Percentiles rank a stretch among this genome's conserved stretches.
These are phyloP conservation scores for Phyllosticta citribraziliensis DNA, from an alignment of 2,329 filamentous ascomycete species.

Conservation along the genomic window DNA sequence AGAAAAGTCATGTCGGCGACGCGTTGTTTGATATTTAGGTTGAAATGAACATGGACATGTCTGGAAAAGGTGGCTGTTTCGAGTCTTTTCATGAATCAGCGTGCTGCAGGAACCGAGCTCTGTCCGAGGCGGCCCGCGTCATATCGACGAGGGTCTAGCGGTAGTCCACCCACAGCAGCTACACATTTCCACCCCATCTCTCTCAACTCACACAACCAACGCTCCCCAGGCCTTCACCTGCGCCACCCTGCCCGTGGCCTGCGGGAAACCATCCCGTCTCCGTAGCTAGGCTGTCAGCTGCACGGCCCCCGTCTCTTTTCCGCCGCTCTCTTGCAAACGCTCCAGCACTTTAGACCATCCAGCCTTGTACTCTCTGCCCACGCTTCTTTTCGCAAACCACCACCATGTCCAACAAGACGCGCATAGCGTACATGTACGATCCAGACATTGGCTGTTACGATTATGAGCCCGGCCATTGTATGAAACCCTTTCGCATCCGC, in stretches of 20 bases:
- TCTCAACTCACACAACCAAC: neutral
- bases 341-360: neutral
- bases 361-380: neutral
- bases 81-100: neutral
- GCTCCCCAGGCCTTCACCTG: neutral
- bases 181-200: neutral
- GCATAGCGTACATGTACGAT: slow-evolving; percentile 48
- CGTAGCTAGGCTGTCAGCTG: neutral
- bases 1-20: no score
- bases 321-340: neutral
- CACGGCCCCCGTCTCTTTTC: neutral
- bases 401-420: slow-evolving; percentile 9
- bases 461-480: slow-evolving; percentile 92
- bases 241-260: neutral
- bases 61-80: no score
- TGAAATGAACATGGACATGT: no score
- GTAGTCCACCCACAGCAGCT: neutral
- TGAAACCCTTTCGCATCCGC: slow-evolving; percentile 97
- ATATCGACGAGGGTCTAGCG: neutral
- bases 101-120: neutral
- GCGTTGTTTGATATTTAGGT: no score
- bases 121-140: neutral
- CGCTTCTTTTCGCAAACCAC: neutral
- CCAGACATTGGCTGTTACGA: slow-evolving; percentile 92
- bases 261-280: neutral